These are phyloP conservation scores for Talaromyces islandicus DNA, from an alignment of 2,329 filamentous ascomycete genomes.

Conservation along the genomic window DNA sequence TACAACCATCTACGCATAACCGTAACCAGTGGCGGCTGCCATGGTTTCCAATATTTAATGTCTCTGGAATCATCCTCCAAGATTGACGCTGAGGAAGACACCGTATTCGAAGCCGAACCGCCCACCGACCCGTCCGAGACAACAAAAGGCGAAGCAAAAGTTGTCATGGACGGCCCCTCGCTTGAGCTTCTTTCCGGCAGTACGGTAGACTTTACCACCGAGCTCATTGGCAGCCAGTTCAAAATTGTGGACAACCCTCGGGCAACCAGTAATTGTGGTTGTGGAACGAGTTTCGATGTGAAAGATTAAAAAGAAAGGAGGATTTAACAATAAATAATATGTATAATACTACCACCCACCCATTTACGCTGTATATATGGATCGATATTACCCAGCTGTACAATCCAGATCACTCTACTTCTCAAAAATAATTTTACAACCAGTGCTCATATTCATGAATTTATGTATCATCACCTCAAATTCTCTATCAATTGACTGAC, in stretches of 20 bases:
- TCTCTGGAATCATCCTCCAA: slow-evolving; percentile 59
- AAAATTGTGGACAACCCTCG: slow-evolving; percentile 91
- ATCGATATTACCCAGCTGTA: background rate
- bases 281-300: slow-evolving; percentile 96
- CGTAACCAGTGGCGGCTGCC: slow-evolving; percentile 90
- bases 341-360: background rate
- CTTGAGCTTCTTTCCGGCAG: slow-evolving; percentile 85
- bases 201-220: slow-evolving; percentile 93
- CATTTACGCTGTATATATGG: background rate
- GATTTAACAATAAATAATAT: background rate
- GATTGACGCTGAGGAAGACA: slow-evolving; percentile 70
- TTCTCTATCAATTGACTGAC: background rate
- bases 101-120: slow-evolving; percentile 67
- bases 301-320: slow-evolving; percentile 46
- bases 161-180: slow-evolving; percentile 83
- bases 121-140: slow-evolving; percentile 20
- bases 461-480: background rate
- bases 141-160: slow-evolving; percentile 55
- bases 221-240: slow-evolving; percentile 91
- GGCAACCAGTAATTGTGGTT: slow-evolving; percentile 91
- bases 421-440: background rate
- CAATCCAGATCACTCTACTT: background rate
- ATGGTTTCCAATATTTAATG: slow-evolving; percentile 98
- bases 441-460: background rate
- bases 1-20: slow-evolving; percentile 82